These are phyloP conservation scores for Curvularia verruculosa DNA, from an alignment of 2,329 filamentous ascomycete species.

Conservation along the genomic window DNA sequence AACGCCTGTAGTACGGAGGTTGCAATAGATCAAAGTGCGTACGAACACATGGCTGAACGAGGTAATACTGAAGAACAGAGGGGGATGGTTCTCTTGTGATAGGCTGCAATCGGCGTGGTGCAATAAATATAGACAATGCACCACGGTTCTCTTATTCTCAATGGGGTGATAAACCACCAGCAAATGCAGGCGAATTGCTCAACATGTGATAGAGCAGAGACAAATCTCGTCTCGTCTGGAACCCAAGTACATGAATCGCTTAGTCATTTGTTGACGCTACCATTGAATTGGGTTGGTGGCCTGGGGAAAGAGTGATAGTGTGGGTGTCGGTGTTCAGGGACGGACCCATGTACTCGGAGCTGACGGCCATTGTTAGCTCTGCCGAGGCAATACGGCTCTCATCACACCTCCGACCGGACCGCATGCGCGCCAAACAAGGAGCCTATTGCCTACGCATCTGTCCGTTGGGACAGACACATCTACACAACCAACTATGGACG, in stretches of 20 bases:
- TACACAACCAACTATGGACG: conserved; percentile 33
- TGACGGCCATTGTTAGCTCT: conserved; percentile 13
- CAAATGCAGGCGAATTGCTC: neutral
- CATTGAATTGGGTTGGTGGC: conserved; percentile 1
- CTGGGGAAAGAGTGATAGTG: conserved; percentile 4
- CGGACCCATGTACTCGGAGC: conserved; percentile 6
- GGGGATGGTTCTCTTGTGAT: neutral
- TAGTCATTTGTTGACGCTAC: neutral
- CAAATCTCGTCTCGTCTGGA: no score
- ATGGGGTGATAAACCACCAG: neutral
- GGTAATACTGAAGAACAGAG: neutral
- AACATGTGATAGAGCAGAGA: neutral
- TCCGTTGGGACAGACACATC: conserved; percentile 19
- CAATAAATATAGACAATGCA: neutral
- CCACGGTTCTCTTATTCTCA: no score
- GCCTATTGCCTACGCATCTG: conserved; percentile 13
- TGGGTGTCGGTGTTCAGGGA: neutral
- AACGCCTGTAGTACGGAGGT: neutral
- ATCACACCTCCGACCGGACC: conserved; percentile 6
- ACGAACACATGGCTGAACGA: neutral
- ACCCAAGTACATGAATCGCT: neutral
- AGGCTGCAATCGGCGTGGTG: neutral
- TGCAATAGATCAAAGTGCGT: neutral
- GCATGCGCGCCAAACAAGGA: conserved; percentile 25
- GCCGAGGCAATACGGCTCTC: conserved; percentile 31